These are phyloP conservation scores for Aaosphaeria arxii DNA, from an alignment of 2,329 filamentous ascomycete species.

Conservation along the genomic window DNA sequence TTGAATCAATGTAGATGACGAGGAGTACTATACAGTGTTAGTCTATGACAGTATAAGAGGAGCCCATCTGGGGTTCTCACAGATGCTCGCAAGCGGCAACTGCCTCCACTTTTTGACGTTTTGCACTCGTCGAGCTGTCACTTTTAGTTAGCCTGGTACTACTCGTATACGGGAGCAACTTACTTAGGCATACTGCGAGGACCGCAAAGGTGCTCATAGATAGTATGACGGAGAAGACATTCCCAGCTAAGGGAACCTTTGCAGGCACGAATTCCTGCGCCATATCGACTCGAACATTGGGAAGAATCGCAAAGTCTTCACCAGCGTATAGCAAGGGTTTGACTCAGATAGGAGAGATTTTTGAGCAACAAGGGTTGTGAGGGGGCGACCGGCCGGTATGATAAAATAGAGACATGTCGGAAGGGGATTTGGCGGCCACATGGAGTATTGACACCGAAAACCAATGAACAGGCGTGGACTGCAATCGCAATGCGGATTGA, in stretches of 20 bases:
- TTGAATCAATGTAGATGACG: slow-evolving; percentile 59
- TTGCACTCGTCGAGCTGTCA: slow-evolving; percentile 21
- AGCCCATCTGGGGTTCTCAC: slow-evolving; percentile 3
- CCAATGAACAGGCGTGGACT: too few relatives aligned
- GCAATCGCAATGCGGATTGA: too few relatives aligned
- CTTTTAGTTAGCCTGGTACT: background rate
- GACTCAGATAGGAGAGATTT: too few relatives aligned
- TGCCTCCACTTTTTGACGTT: slow-evolving; percentile 16
- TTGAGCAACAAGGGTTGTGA: too few relatives aligned
- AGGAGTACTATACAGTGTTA: slow-evolving; percentile 51
- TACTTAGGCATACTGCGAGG: slow-evolving; percentile 13
- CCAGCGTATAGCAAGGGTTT: too few relatives aligned
- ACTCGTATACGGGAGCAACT: background rate
- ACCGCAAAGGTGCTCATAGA: slow-evolving; percentile 21
- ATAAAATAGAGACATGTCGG: too few relatives aligned
- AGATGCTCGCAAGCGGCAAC: slow-evolving; percentile 19
- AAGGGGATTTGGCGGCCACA: too few relatives aligned
- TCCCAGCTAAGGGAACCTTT: slow-evolving; percentile 18
- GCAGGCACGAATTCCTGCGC: background rate
- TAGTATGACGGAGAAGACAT: slow-evolving; percentile 19
- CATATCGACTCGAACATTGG: background rate
- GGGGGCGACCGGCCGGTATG: too few relatives aligned
- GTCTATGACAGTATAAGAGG: background rate
- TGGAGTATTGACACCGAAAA: too few relatives aligned
- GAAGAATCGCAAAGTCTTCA: too few relatives aligned